Conservation (phyloP, 1,284 basidiomycete genomes). For the Peniophora sp. region DNA sequence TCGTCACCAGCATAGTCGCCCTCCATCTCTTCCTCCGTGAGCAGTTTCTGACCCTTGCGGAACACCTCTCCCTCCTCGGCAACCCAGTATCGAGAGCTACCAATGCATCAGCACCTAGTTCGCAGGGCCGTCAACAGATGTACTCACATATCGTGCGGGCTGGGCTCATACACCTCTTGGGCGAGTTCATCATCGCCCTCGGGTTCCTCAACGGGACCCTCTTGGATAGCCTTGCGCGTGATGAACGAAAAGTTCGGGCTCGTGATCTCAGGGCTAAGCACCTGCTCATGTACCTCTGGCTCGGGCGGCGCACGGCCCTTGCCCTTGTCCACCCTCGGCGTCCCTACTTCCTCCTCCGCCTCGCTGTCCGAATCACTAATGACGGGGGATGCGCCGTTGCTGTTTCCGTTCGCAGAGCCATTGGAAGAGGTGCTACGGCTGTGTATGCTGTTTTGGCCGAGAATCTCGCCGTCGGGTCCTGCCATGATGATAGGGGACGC, state of each 20-base stretch:
- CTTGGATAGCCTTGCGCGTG: neutral
- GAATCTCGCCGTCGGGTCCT: neutral
- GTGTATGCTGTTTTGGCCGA: neutral
- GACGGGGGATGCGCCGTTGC: slow-evolving; percentile 1
- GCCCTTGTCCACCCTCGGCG: slow-evolving; percentile 67
- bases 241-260: slow-evolving; percentile 28
- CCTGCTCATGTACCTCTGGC: slow-evolving; percentile 56
- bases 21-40: slow-evolving; percentile 82
- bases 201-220: slow-evolving; percentile 39
- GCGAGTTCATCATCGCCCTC: slow-evolving; percentile 48
- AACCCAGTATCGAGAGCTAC: slow-evolving; percentile 69
- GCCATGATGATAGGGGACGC: neutral
- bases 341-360: slow-evolving; percentile 35
- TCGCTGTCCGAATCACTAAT: slow-evolving; percentile 16
- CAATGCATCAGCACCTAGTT: neutral
- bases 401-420: neutral
- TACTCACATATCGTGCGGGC: neutral
- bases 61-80: slow-evolving; percentile 91
- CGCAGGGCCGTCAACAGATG: neutral
- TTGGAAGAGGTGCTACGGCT: neutral
- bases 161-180: neutral
- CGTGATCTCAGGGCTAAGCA: slow-evolving; percentile 55
- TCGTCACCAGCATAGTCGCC: slow-evolving; percentile 80
- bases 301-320: slow-evolving; percentile 63
- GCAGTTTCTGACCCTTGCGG: slow-evolving; percentile 72